Conservation (phyloP, 441 rosid genomes). For the Adansonia grandidieri region DNA sequence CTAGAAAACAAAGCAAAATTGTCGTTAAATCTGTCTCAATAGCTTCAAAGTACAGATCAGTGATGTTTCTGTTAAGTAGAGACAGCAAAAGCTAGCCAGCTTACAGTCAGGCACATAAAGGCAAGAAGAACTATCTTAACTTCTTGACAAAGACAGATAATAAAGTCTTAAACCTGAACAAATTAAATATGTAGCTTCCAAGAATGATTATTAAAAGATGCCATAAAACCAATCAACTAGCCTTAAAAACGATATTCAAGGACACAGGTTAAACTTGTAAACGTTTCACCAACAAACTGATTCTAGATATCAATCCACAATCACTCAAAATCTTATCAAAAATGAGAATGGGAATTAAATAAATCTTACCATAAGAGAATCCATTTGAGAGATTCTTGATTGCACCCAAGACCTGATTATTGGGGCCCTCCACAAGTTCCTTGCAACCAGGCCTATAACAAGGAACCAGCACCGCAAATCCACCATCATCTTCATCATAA, state of each 20-base stretch:
- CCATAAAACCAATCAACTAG: slow-evolving; percentile 14
- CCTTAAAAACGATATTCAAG: neutral
- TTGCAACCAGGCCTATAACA: slow-evolving; percentile 66
- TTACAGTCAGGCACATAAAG: neutral
- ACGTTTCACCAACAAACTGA: neutral
- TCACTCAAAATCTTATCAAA: slow-evolving; percentile 1
- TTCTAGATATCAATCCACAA: neutral
- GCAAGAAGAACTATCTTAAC: neutral
- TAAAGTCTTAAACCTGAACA: neutral
- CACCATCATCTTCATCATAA: slow-evolving; percentile 56
- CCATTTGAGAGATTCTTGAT: slow-evolving; percentile 59
- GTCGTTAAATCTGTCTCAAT: neutral
- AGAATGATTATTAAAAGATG: slow-evolving; percentile 1
- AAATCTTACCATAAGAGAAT: slow-evolving; percentile 56
- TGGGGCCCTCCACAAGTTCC: slow-evolving; percentile 43
- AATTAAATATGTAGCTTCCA: neutral
- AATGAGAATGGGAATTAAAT: neutral
- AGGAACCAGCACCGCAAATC: slow-evolving; percentile 86
- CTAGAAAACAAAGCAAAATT: slow-evolving; percentile 6
- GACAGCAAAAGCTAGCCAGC: neutral
- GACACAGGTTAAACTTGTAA: neutral
- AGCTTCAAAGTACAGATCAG: neutral
- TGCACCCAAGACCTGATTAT: slow-evolving; percentile 60
- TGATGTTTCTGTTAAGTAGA: neutral
- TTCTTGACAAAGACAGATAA: neutral